Conservation (phyloP, 495 filamentous ascomycete genomes). For the Xylaria telfairii region DNA sequence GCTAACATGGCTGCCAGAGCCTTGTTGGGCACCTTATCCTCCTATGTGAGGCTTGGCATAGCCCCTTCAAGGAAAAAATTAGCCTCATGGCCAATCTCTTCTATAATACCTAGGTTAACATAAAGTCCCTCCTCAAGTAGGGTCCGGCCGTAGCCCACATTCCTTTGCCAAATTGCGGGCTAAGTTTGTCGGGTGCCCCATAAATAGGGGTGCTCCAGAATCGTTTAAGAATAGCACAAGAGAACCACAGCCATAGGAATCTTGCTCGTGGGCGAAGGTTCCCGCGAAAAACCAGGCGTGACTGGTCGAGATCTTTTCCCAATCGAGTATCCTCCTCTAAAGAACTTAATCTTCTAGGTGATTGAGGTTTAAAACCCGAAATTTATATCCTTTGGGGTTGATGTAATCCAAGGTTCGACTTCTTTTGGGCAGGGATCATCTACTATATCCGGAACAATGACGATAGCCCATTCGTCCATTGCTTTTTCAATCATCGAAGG, state of each 20-base stretch:
- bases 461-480: background rate
- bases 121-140: conserved; percentile 1
- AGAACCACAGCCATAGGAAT: conserved; percentile 1
- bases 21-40: background rate
- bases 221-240: background rate
- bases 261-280: background rate
- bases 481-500: background rate
- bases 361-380: background rate
- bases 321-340: background rate
- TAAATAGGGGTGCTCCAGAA: background rate
- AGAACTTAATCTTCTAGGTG: too few species aligned
- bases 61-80: background rate
- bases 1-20: background rate
- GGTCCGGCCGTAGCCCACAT: background rate
- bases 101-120: background rate
- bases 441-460: background rate
- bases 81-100: background rate
- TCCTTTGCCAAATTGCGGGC: background rate
- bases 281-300: background rate
- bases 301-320: background rate
- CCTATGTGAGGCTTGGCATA: background rate
- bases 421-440: background rate
- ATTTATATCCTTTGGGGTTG: background rate
- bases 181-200: background rate
- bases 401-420: background rate